Percentiles rank a stretch among this genome's conserved stretches.
Conservation (phyloP, 768 basidiomycete species). For the Xerocomellus intermedius region DNA sequence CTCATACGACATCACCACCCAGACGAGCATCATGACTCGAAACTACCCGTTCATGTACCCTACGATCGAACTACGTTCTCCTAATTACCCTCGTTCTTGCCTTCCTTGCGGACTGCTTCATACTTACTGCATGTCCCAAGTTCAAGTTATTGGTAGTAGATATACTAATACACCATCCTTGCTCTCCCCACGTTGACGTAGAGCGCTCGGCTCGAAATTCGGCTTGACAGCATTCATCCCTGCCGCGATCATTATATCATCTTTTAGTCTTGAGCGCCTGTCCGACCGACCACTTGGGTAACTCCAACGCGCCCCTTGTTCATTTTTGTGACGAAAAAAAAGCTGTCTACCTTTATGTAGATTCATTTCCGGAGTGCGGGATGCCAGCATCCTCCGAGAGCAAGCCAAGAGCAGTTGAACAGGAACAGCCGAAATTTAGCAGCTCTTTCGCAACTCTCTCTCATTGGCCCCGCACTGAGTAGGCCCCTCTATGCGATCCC, state of each 20-base stretch:
- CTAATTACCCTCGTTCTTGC: slow-evolving; percentile 22
- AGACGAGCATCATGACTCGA: slow-evolving; percentile 32
- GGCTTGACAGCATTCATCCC: background rate
- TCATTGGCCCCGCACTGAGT: background rate
- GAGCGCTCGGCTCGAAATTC: background rate
- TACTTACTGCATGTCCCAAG: slow-evolving; percentile 6
- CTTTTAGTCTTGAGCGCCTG: too few species aligned
- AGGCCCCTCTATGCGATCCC: too few species aligned
- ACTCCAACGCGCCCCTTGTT: background rate
- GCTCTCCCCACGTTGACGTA: background rate
- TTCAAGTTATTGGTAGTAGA: slow-evolving; percentile 18
- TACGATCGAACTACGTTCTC: slow-evolving; percentile 16
- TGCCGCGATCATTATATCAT: background rate
- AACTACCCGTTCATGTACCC: slow-evolving; percentile 4
- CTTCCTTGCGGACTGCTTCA: background rate
- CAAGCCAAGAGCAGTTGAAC: background rate
- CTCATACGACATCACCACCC: slow-evolving; percentile 25
- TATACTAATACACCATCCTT: slow-evolving; percentile 13
- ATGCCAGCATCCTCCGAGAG: background rate
- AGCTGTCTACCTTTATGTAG: too few species aligned
- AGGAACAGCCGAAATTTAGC: background rate
- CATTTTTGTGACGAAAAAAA: background rate
- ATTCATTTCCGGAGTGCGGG: background rate
- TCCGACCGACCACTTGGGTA: background rate
- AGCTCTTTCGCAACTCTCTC: background rate